A percentile compares a stretch with the other conserved stretches of the same genome.
Evolutionary conservation across 1,139 yeast genomes (phyloP).

Genomic region (Candida glucosophila): DNA sequence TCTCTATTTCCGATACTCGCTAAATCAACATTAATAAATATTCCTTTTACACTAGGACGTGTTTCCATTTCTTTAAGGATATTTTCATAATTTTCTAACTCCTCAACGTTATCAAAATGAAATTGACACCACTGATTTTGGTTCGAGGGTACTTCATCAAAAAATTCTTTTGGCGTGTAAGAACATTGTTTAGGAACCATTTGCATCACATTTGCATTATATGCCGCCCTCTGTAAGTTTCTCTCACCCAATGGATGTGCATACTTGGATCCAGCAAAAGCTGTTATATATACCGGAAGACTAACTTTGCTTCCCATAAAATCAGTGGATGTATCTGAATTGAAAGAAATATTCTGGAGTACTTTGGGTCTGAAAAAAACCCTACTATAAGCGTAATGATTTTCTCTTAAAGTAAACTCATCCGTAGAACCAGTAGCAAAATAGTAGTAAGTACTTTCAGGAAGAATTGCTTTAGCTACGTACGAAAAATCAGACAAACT

Average conservation of each 20-base stretch:
- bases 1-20: conserved; percentile 18
- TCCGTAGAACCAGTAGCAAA: conserved; percentile 86
- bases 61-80: conserved; percentile 14
- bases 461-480: conserved; percentile 61
- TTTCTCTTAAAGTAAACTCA: conserved; percentile 75
- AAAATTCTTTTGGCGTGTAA: conserved; percentile 48
- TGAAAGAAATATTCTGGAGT: conserved; percentile 53
- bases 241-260: conserved; percentile 52
- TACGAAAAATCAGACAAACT: conserved; percentile 55
- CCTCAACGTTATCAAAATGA: conserved; percentile 32
- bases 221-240: conserved; percentile 42
- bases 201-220: conserved; percentile 37
- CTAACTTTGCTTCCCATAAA: conserved; percentile 41
- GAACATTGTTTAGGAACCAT: conserved; percentile 53
- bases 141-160: conserved; percentile 31
- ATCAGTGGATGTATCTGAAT: conserved; percentile 41
- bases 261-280: conserved; percentile 48
- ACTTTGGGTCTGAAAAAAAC: conserved; percentile 73
- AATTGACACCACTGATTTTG: conserved; percentile 29
- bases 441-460: conserved; percentile 74
- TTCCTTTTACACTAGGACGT: too few species aligned
- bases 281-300: conserved; percentile 50
- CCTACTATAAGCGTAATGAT: conserved; percentile 73
- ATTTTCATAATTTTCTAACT: conserved; percentile 12
- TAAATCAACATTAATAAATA: conserved; percentile 21